Evolutionary conservation across 768 basidiomycete genomes (phyloP).

Genomic region (Lactarius hengduanensis): DNA sequence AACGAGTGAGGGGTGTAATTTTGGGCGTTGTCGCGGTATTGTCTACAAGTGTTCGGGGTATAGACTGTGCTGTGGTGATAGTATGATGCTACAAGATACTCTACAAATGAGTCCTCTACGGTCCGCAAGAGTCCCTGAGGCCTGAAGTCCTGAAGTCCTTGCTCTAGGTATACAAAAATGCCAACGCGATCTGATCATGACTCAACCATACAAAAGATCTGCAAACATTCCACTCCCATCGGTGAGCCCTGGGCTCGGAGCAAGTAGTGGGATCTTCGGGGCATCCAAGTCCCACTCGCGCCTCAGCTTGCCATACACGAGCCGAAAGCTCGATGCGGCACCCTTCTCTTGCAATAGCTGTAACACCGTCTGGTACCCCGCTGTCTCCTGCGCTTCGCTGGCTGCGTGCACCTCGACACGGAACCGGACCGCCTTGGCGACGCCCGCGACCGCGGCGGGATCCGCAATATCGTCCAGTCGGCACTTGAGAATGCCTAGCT

Average conservation of each 20-base stretch:
- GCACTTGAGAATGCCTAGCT: constrained; percentile 72
- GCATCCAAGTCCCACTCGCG: constrained; percentile 69
- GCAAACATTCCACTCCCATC: constrained; percentile 36
- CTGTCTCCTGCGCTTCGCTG: constrained; percentile 41
- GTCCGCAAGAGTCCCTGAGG: constrained; percentile 5
- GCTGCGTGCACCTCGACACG: constrained; percentile 67
- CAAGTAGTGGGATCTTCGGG: constrained; percentile 29
- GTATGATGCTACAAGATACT: constrained; percentile 22
- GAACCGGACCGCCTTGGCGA: constrained; percentile 74
- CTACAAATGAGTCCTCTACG: constrained; percentile 28
- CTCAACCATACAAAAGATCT: constrained; percentile 37
- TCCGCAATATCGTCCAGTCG: constrained; percentile 66
- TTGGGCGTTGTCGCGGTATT: constrained; percentile 8
- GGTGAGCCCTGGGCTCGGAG: constrained; percentile 35
- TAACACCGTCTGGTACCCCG: constrained; percentile 57
- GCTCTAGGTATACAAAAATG: constrained; percentile 12
- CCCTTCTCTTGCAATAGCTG: constrained; percentile 83
- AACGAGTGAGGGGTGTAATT: not conserved
- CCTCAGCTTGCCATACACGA: constrained; percentile 62
- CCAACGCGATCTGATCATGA: not conserved
- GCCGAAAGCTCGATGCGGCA: constrained; percentile 76
- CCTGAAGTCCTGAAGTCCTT: constrained; percentile 12
- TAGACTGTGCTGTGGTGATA: constrained; percentile 21
- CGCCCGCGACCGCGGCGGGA: constrained; percentile 48
- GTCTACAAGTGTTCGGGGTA: constrained; percentile 6